A percentile compares a stretch with the other conserved stretches of the same genome.
Evolutionary conservation across 495 filamentous ascomycete genomes (phyloP).

Genomic region (Bacidia gigantensis): DNA sequence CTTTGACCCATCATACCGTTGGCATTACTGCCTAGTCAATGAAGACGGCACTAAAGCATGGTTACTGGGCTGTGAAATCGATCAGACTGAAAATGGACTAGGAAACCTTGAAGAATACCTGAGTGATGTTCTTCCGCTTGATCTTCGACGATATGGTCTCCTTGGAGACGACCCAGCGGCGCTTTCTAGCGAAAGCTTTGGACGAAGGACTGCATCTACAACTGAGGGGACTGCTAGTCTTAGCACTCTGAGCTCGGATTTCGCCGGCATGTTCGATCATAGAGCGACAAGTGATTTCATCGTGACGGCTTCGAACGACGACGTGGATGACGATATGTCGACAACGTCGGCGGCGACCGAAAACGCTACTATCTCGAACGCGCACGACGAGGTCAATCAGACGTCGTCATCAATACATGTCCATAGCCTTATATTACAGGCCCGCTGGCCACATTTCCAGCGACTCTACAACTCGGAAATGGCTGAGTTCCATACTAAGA

Average conservation of each 20-base stretch:
- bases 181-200: slow-evolving; percentile 41
- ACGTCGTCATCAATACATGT: slow-evolving; percentile 85
- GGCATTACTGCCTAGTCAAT: slow-evolving; percentile 95
- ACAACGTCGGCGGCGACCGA: slow-evolving; percentile 25
- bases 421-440: slow-evolving; percentile 81
- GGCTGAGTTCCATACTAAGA: slow-evolving; percentile 89
- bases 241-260: slow-evolving; percentile 62
- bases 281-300: slow-evolving; percentile 57
- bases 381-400: slow-evolving; percentile 44
- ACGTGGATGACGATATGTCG: slow-evolving; percentile 45
- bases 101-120: slow-evolving; percentile 69
- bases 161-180: slow-evolving; percentile 61
- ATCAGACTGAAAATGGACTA: slow-evolving; percentile 37
- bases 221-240: slow-evolving; percentile 32
- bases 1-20: slow-evolving; percentile 73
- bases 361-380: slow-evolving; percentile 29
- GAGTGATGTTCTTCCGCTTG: slow-evolving; percentile 83
- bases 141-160: slow-evolving; percentile 73
- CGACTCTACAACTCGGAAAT: slow-evolving; percentile 84
- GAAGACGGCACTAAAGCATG: slow-evolving; percentile 89
- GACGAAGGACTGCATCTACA: slow-evolving; percentile 39
- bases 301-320: slow-evolving; percentile 64
- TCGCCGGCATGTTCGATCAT: slow-evolving; percentile 73
- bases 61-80: slow-evolving; percentile 81
- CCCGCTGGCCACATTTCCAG: slow-evolving; percentile 92